Evolutionary conservation across 495 filamentous ascomycete genomes (phyloP), one percentile per base, ranked within the genome.

Genomic region (Lasiosphaeriaceae sp.): DNA sequence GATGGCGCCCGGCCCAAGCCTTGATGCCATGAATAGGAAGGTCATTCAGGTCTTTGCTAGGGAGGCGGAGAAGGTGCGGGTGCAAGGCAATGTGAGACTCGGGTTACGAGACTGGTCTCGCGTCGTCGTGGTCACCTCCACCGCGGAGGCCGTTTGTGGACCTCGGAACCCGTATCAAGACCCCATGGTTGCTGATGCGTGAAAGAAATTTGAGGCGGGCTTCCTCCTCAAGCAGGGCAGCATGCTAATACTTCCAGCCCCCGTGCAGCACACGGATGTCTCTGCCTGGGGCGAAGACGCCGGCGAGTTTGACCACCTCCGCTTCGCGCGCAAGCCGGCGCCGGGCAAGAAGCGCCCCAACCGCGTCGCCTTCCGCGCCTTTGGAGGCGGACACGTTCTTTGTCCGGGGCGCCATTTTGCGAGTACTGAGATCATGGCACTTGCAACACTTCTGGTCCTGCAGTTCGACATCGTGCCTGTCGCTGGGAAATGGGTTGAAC

Each of bases 341-440:
- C n/a, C n/a, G n/a, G n/a, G n/a, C 43, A 54, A 47, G 8, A 50
- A 59, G 51, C 68, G 62, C 44, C 59, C 50, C 1, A 67, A 66
- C 31, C 54, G 52, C 0, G 54, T 58, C 4, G 73, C 68, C 2
- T 78, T 74, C 57, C 60, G 70, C 12, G 61, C 61, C 1, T 75
- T 70, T 21, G 71, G 70, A 9, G 67, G 68, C 22, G 65, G 65
- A 2, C 55, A 64, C 5, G 56, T 68, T 11, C 52, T 74, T 14
- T 73, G 70, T 50, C 70, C 70, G 14, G 70, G 66, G 9, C 60
- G 70, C 9, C 64, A 68, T 24, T 75, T 74, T 50, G 71, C 66
- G 11, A 68, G 61, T 11, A 65, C 63, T 2, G 68, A 74, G 57
- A 62, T 73, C 20, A 56, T 73, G 55, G 54, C 65, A 19, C 34